Base-by-base conservation (phyloP, 139 green algal genomes). In the Dunaliella primolecta region DNA sequence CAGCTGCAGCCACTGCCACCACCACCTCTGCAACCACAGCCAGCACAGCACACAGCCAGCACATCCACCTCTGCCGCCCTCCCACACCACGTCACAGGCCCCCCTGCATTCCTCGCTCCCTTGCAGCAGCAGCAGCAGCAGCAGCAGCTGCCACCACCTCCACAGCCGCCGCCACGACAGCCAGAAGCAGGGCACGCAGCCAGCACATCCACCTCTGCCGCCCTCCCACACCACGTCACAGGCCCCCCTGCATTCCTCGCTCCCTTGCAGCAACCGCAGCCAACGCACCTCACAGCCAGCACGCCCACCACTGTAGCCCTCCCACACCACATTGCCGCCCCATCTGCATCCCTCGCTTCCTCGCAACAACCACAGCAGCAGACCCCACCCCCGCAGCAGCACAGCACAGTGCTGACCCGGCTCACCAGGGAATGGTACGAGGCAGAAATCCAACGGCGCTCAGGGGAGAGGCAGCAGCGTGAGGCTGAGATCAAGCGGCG, bases 401-500 rank as follows among this genome's bases (percentile, higher is more conserved):
- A 64, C 7, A 7, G 7, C 46, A 25, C 46, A 7, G 46, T 15
- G 15, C 15, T 64, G 7, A 64, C 46, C 46, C 46, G 46, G 7
- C 46, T 25, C 7, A 15, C 46, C 46, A 64, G 15, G 15, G 15
- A 64, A 25, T 64, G 46, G 46, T 64, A 25, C 15, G 46, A 64
- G 46, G 46, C 46, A 64, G 46, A 64, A 15, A 64, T 15, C 15
- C 46, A 64, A 15, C 46, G 15, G 46, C 46, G 46, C 46, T 15
- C 46, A 64, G 30, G 34, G 76, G 35, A 64, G 82, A 1, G 84
- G 84, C 34, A 83, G 84, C 35, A 78, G 74, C 1, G 33, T 2
- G 11, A 64, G 82, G 20, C 55, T n/a, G 33, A 38, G 35, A 29
- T 36, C 78, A 32, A 32, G 7, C 78, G 30, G 70, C 35, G 1